Base-by-base conservation (phyloP, 352 stramenopile genomes). In the Phytophthora quininea region DNA sequence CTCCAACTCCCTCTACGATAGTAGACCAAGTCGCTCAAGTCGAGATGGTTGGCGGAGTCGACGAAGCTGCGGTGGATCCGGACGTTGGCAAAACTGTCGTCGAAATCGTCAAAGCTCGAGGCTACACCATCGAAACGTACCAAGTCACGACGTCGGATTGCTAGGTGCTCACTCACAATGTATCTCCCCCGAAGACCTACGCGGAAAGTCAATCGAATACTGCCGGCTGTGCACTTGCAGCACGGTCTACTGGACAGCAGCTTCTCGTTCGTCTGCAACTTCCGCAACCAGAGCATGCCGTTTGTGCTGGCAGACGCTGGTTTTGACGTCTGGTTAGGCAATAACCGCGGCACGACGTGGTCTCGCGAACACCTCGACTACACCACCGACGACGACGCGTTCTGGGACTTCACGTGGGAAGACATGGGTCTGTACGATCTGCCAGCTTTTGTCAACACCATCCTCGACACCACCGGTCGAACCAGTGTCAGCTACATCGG, bases 271-370 rank as follows among this genome's bases (percentile, higher is more conserved):
- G 75, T 86, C 15, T 58, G 72, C 43, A 89, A 89, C 67, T 89
- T 69, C 71, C 72, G 76, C 27, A 79, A 59, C 12, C 80, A 89
- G 59, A 86, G 77, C 49, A 56, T 89, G 27, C 77, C 77, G 27
- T 89, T 74, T 61, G 27, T 89, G 32, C 61, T 89, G 30, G 77
- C 77, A 0, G 80, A 89, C 37, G 77, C 74, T 19, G 80, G 80
- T 1, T 89, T 80, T 54, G 80, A 86, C 29, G 80, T 89, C 24
- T 89, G 80, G 77, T 74, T 89, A 27, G 80, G 78, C 40, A 89
- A 87, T 67, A 87, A 89, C 66, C 78, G 78, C 40, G 80, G 78
- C 54, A 86, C 71, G 46, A 87, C 78, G 3, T 89, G 78, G 78
- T 89, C 78, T 4, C 70, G 66, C 19, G 42, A 70, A 46, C 79